Evolutionary conservation across 1,284 basidiomycete species (phyloP), one percentile per base, ranked within the genome.

Genomic region (Cryptococcus sp.): DNA sequence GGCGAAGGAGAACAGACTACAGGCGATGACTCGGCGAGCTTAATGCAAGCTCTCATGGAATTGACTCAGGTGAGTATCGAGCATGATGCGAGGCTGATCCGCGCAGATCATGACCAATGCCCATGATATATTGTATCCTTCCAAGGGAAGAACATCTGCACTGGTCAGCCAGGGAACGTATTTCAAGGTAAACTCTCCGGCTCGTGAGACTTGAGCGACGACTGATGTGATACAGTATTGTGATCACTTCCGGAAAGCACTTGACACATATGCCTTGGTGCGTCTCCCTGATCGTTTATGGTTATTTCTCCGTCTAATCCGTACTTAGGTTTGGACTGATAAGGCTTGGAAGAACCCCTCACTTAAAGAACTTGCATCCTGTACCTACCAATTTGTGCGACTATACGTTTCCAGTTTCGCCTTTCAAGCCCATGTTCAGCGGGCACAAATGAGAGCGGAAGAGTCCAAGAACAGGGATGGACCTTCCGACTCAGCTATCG

Each of bases 341-440:
- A 67, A 65, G 46, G 51, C 55, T 44, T 68, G 65, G 65, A 58
- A 61, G 10, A 60, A 66, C 45, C 55, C 50, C 2, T 57, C 58
- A 4, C 57, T 68, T 4, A 54, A 65, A 35, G 71, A 73, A 50
- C 61, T 74, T 33, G 68, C 68, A 10, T 71, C 67, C 65, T 73
- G 72, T 58, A 73, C 67, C 31, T 70, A 72, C 58, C 76, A 78
- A 53, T 78, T 76, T 60, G 71, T 76, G 35, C 69, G 77, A 30
- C 68, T 79, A n/a, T 79, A 79, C 58, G 72, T 78, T 3, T 72
- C 73, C 5, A 72, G 68, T 8, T 79, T 79, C 51, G 76, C 76
- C 13, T 78, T 78, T 59, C 77, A 78, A 46, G 76, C 77, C n/a
- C 76, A 78, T 51, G 71, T 78, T 2, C 76, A 78, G 58, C 64